Percentiles rank a stretch among this genome's conserved stretches.
Evolutionary conservation across 805 yeast species (phyloP).

Genomic region (Clavispora santaluciae): DNA sequence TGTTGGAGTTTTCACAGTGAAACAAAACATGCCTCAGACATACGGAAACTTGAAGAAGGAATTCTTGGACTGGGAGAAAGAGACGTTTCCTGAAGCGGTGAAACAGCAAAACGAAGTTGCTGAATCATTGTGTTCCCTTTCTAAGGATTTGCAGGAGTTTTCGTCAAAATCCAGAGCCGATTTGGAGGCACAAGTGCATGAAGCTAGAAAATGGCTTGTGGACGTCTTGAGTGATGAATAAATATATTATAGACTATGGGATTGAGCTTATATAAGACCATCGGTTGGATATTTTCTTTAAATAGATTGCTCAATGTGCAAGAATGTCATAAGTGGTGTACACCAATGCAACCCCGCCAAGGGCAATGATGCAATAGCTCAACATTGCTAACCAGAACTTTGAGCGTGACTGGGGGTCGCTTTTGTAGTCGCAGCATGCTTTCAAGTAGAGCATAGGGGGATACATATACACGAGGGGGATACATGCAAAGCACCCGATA

Average conservation of each 20-base stretch:
- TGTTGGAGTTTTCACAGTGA: conserved; percentile 40
- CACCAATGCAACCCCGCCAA: conserved; percentile 59
- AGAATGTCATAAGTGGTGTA: conserved; percentile 50
- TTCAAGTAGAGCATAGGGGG: conserved; percentile 73
- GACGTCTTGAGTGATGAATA: conserved; percentile 9
- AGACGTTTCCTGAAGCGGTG: conserved; percentile 28
- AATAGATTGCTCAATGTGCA: background rate
- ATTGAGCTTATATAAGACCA: background rate
- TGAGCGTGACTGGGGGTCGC: conserved; percentile 21
- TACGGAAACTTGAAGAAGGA: conserved; percentile 11
- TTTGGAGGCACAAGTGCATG: conserved; percentile 13
- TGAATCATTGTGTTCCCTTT: conserved; percentile 7
- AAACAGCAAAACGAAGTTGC: conserved; percentile 20
- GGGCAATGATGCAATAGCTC: conserved; percentile 45
- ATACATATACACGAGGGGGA: conserved; percentile 80
- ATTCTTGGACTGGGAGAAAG: conserved; percentile 22
- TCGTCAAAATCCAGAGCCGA: conserved; percentile 11
- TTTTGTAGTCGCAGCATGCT: conserved; percentile 36
- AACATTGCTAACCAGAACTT: conserved; percentile 34
- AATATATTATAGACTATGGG: background rate
- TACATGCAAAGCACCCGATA: conserved; percentile 81
- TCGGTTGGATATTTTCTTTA: background rate
- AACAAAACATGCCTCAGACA: conserved; percentile 47
- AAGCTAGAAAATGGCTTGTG: conserved; percentile 11
- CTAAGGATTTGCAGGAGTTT: conserved; percentile 8